phyloP scores from a whole-genome alignment of 2,329 filamentous ascomycete genomes.

The Aspergillus neotritici region DNA sequence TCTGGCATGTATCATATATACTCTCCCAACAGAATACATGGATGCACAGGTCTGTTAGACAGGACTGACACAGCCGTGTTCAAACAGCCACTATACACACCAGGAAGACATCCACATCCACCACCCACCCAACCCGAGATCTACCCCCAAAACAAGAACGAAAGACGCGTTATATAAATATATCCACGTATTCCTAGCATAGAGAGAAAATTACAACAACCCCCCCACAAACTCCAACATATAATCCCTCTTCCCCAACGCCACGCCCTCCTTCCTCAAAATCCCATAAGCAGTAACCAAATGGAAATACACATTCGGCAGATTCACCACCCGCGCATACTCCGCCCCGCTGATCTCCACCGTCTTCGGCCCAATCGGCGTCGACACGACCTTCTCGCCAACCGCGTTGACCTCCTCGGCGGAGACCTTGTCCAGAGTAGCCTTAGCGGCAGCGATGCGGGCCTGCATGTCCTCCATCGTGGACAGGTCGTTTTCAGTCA shows the following conservation, averaged over 20 bases:
- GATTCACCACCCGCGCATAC: slow-evolving; percentile 14
- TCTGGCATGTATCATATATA: too few relatives aligned
- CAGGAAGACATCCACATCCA: too few relatives aligned
- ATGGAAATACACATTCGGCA: slow-evolving; percentile 24
- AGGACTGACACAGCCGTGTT: too few relatives aligned
- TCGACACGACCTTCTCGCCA: slow-evolving; percentile 10
- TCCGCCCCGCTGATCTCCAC: slow-evolving; percentile 7
- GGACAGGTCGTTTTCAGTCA: slow-evolving; percentile 12
- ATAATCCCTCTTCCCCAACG: slow-evolving; percentile 15
- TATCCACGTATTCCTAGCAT: too few relatives aligned
- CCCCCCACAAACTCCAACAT: background rate
- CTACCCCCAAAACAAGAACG: too few relatives aligned
- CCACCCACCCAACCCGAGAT: too few relatives aligned
- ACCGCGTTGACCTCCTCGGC: slow-evolving; percentile 24
- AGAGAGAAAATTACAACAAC: too few relatives aligned
- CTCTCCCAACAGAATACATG: too few relatives aligned
- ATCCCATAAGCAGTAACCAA: slow-evolving; percentile 19
- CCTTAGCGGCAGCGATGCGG: slow-evolving; percentile 21
- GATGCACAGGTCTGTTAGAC: too few relatives aligned
- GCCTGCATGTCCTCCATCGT: slow-evolving; percentile 20
- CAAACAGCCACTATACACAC: too few relatives aligned
- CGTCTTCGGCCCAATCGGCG: slow-evolving; percentile 9
- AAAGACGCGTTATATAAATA: too few relatives aligned
- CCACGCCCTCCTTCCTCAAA: slow-evolving; percentile 15
- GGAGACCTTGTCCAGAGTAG: slow-evolving; percentile 15